phyloP scores from a whole-genome alignment of 2,329 filamentous ascomycete genomes.

The Falciphora oryzae region DNA sequence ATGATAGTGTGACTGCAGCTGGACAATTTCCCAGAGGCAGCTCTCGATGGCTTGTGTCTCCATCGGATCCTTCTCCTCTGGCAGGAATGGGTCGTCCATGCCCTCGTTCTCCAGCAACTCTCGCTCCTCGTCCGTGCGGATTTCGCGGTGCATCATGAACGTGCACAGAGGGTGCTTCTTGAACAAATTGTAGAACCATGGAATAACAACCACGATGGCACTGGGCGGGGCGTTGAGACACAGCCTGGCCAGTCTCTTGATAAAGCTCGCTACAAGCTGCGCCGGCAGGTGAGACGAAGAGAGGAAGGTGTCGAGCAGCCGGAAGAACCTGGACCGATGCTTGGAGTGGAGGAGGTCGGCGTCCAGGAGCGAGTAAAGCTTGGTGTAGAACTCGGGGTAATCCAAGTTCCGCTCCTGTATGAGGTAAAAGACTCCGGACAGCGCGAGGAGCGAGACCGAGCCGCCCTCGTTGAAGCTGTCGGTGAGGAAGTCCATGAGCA shows the following conservation, averaged over 20 bases:
- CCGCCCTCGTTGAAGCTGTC: constrained; percentile 86
- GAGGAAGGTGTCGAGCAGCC: constrained; percentile 85
- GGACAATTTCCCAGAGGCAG: constrained; percentile 90
- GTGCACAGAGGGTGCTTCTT: constrained; percentile 85
- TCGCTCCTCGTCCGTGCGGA: constrained; percentile 49
- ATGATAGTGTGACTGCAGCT: constrained; percentile 88
- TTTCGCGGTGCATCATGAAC: constrained; percentile 88
- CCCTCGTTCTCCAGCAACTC: constrained; percentile 55
- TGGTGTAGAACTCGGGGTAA: constrained; percentile 89
- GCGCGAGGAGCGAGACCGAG: constrained; percentile 76
- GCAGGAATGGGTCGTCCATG: constrained; percentile 67
- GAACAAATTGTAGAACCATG: constrained; percentile 93
- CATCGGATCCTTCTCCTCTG: constrained; percentile 74
- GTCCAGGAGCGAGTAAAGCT: constrained; percentile 90
- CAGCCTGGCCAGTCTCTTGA: constrained; percentile 84
- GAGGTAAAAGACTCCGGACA: constrained; percentile 91
- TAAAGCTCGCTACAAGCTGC: constrained; percentile 85
- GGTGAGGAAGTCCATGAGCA: constrained; percentile 95
- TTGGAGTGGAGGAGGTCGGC: constrained; percentile 84
- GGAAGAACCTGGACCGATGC: constrained; percentile 86
- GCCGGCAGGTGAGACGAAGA: constrained; percentile 88
- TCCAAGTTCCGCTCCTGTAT: constrained; percentile 93
- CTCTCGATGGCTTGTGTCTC: constrained; percentile 84
- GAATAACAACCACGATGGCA: constrained; percentile 81
- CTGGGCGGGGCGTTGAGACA: constrained; percentile 84